Evolutionary conservation across 352 stramenopile genomes (phyloP).

Genomic region (Plasmopara muralis): DNA sequence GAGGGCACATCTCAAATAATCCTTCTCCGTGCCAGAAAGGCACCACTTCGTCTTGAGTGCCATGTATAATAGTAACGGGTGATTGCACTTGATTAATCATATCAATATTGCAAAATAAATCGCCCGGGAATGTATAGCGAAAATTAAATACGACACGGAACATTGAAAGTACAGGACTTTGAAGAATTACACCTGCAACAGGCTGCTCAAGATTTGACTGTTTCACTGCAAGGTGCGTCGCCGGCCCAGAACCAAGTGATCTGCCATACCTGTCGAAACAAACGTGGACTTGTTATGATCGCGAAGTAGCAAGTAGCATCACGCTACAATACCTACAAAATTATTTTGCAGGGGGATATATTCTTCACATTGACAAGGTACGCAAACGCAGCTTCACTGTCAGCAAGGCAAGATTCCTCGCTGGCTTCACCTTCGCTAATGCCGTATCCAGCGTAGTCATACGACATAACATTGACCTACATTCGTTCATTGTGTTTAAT

Average conservation of each 20-base stretch:
- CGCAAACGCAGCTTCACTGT: conserved; percentile 93
- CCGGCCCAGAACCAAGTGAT: conserved; percentile 92
- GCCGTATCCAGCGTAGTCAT: conserved; percentile 97
- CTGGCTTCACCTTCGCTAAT: conserved; percentile 90
- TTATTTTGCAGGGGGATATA: conserved; percentile 88
- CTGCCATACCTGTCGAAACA: conserved; percentile 65
- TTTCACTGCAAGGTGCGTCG: conserved; percentile 93
- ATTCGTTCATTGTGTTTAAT: not conserved
- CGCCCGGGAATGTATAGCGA: conserved; percentile 94
- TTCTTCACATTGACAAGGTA: conserved; percentile 92
- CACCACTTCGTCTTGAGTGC: conserved; percentile 97
- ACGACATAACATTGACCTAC: conserved; percentile 85
- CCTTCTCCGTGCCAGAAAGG: conserved; percentile 97
- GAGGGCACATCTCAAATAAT: conserved; percentile 88
- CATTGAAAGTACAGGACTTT: conserved; percentile 94
- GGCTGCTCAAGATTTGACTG: conserved; percentile 85
- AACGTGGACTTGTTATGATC: conserved; percentile 1
- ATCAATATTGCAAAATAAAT: conserved; percentile 98
- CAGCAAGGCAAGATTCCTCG: conserved; percentile 93
- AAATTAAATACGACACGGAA: conserved; percentile 99
- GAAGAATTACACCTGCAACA: conserved; percentile 94
- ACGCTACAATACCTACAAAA: conserved; percentile 80
- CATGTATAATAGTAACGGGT: conserved; percentile 97
- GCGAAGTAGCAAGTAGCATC: not conserved
- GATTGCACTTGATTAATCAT: conserved; percentile 85